These are phyloP conservation scores for Lolium rigidum DNA, from an alignment of 176 grass and related monocot species.

Conservation along the genomic window DNA sequence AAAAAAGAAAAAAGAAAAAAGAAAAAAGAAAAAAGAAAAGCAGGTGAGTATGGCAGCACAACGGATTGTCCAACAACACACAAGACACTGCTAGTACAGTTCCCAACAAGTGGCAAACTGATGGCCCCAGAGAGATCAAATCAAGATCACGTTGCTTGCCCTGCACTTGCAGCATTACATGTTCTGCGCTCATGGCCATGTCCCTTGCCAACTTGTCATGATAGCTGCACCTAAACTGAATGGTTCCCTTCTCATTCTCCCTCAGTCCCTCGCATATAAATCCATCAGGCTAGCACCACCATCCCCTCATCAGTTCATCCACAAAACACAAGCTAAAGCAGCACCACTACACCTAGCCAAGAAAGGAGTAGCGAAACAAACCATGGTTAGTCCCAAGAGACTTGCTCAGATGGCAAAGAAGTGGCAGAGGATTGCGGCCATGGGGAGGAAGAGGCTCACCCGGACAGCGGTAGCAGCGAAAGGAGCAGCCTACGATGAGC, in stretches of 20 bases:
- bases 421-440: constrained; percentile 47
- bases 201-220: constrained; percentile 10
- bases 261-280: background rate
- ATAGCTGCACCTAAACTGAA: constrained; percentile 2
- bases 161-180: background rate
- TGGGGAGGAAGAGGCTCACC: constrained; percentile 49
- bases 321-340: background rate
- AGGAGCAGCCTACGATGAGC: background rate
- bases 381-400: constrained; percentile 57
- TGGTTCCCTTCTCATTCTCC: background rate
- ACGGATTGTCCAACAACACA: background rate
- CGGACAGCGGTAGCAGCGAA: background rate
- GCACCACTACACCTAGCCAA: background rate
- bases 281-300: background rate
- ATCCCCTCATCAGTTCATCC: constrained; percentile 7
- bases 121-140: background rate
- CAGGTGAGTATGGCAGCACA: background rate
- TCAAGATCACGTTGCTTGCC: background rate
- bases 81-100: background rate
- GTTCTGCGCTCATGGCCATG: background rate
- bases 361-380: background rate
- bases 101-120: background rate
- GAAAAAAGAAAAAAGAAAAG: too few species aligned
- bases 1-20: too few species aligned
- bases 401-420: constrained; percentile 49